A percentile compares a stretch with the other conserved stretches of the same genome.
phyloP scores from a whole-genome alignment of 148 eudicot species.

The Fagopyrum esculentum region DNA sequence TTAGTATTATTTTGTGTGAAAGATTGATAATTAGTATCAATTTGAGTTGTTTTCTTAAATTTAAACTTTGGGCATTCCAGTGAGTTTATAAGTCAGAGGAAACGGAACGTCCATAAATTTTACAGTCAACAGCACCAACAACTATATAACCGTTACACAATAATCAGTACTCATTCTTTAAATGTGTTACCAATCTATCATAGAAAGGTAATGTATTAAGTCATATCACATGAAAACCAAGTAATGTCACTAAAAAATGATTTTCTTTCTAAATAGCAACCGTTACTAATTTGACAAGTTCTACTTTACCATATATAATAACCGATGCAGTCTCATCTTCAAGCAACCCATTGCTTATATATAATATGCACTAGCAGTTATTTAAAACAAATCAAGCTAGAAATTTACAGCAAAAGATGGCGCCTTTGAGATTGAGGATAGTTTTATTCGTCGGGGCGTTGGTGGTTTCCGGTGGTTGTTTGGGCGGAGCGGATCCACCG shows the following conservation, averaged over 20 bases:
- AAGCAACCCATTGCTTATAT: neutral
- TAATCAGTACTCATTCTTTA: neutral
- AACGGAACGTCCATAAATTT: neutral
- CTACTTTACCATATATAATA: neutral
- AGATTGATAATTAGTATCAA: too few species aligned
- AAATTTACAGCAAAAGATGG: slow-evolving; percentile 1
- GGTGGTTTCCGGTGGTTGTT: slow-evolving; percentile 13
- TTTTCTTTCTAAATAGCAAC: slow-evolving; percentile 5
- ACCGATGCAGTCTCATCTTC: neutral
- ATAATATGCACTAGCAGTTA: neutral
- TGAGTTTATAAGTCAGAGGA: neutral
- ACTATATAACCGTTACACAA: slow-evolving; percentile 1
- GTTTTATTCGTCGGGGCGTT: neutral
- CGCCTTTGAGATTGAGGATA: neutral
- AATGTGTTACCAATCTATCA: neutral
- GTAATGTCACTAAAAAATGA: neutral
- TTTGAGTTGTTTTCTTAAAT: too few species aligned
- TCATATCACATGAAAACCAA: neutral
- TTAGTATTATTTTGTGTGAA: too few species aligned
- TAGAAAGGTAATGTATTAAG: neutral
- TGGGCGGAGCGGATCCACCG: slow-evolving; percentile 6
- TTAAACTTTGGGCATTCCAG: too few species aligned
- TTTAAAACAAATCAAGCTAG: neutral
- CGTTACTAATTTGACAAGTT: neutral
- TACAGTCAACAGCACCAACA: neutral